Evolutionary conservation across 169 alveolate genomes (phyloP).

Genomic region (Eimeria necatrix): DNA sequence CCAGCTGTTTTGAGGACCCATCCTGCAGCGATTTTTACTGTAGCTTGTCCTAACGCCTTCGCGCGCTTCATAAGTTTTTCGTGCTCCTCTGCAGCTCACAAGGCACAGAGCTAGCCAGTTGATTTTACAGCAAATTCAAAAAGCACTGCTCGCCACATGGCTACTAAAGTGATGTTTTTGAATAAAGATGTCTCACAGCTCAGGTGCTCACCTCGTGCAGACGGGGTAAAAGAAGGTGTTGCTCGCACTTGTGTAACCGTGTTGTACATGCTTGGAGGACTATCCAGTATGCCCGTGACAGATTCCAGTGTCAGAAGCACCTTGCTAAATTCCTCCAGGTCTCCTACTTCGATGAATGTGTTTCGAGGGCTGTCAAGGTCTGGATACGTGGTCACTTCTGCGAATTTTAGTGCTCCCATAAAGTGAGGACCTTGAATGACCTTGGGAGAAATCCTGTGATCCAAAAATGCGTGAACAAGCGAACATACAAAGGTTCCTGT

Average conservation of each 20-base stretch:
- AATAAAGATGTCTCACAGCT: neutral
- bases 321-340: conserved; percentile 59
- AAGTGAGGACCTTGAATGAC: conserved; percentile 69
- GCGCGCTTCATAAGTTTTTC: conserved; percentile 17
- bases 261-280: conserved; percentile 61
- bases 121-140: no score
- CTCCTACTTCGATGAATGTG: conserved; percentile 8
- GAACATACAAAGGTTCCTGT: neutral
- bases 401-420: conserved; percentile 70
- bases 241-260: conserved; percentile 54
- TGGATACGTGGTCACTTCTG: conserved; percentile 65
- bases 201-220: conserved; percentile 48
- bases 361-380: conserved; percentile 24
- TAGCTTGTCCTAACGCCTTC: neutral
- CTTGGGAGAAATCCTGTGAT: conserved; percentile 29
- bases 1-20: conserved; percentile 54
- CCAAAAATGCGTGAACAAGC: neutral
- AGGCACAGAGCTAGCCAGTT: no score
- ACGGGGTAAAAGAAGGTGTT: conserved; percentile 38
- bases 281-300: conserved; percentile 7
- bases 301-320: conserved; percentile 51
- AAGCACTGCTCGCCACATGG: no score
- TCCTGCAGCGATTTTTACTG: conserved; percentile 38
- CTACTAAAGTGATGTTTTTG: no score
- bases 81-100: conserved; percentile 22